Evolutionary conservation across 495 filamentous ascomycete species (phyloP), one percentile per base, ranked within the genome.

Genomic region (Elasticomyces elasticus): DNA sequence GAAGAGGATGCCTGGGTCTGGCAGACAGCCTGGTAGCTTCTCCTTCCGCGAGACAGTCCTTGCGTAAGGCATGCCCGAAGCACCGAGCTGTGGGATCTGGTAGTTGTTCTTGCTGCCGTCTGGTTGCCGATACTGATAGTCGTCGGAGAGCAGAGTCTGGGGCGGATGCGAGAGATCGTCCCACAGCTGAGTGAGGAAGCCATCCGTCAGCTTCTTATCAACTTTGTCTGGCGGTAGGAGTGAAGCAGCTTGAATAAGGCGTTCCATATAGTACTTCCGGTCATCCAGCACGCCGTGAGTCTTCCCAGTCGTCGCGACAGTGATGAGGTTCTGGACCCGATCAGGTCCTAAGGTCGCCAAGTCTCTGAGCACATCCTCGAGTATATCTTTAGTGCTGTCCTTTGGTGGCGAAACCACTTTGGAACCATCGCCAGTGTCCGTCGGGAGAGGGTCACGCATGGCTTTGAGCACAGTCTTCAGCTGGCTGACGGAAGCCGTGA

Each of bases 1-100:
- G 55, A 90, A 96, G 24, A 96, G 73, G 2, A 83, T 75, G 17
- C 72, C 77, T 0, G 90, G 81, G 61, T 94, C 88, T 1, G 89
- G 90, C 31, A 83, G 74, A 10, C 78, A 74, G 24, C 76, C 79
- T 13, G 78, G 79, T 42, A 79, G 79, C 45, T 87, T 66, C 0
- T 76, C 78, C 49, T 69, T 72, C n/a, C 86, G 77, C 60, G 77
- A 72, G 13, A 85, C 79, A 46, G 82, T 85, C 55, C 87, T 77
- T 13, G 89, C 86, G 60, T 95, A 95, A 2, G 79, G 68, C 23
- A 74, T 79, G 25, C 71, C 69, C 33, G 80, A 76, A 24, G 73
- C 74, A n/a, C 87, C 87, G 47, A 91, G 66, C 23, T 79, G 68
- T 20, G 86, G 87, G 56, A 75, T 69, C 45, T 81, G 66, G 46